phyloP scores from a whole-genome alignment of 2,329 filamentous ascomycete genomes.

The Curvularia hawaiiensis region DNA sequence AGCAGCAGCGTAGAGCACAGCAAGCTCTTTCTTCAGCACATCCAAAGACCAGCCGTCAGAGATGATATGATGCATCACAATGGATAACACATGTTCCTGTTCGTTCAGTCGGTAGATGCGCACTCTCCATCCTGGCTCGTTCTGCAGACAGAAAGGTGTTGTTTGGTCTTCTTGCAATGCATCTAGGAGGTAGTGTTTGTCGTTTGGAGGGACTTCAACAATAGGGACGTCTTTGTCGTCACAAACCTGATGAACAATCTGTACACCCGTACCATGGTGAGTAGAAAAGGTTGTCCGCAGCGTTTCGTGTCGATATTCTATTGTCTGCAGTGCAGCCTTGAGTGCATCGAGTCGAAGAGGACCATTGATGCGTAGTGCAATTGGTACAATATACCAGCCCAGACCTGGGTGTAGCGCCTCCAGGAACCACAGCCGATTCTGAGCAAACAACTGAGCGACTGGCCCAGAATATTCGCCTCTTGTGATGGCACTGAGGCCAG shows the following conservation, averaged over 20 bases:
- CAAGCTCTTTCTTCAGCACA: slow-evolving; percentile 2
- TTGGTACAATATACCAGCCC: slow-evolving; percentile 3
- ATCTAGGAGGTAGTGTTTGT: background rate
- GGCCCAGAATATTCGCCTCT: background rate
- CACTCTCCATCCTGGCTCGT: slow-evolving; percentile 3
- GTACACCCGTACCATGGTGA: background rate
- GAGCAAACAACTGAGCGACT: slow-evolving; percentile 2
- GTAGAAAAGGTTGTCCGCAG: slow-evolving; percentile 1
- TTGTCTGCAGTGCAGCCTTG: background rate
- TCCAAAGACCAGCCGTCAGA: slow-evolving; percentile 18
- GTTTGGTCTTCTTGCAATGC: slow-evolving; percentile 2
- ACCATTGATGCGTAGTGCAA: background rate
- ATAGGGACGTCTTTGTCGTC: too few species aligned
- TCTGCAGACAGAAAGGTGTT: background rate
- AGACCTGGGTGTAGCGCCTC: slow-evolving; percentile 5
- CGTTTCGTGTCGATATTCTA: slow-evolving; percentile 6
- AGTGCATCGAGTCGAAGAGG: slow-evolving; percentile 1
- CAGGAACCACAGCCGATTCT: slow-evolving; percentile 7
- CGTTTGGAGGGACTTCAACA: background rate
- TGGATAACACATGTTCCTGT: slow-evolving; percentile 8
- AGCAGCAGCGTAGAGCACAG: background rate
- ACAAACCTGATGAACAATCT: background rate
- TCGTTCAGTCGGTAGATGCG: background rate
- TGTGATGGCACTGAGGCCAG: background rate
- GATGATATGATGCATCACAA: slow-evolving; percentile 18